Percentiles rank a stretch among this genome's conserved stretches.
These are phyloP conservation scores for Cladophialophora bantiana DNA, from an alignment of 2,329 filamentous ascomycete genomes.

Conservation along the genomic window DNA sequence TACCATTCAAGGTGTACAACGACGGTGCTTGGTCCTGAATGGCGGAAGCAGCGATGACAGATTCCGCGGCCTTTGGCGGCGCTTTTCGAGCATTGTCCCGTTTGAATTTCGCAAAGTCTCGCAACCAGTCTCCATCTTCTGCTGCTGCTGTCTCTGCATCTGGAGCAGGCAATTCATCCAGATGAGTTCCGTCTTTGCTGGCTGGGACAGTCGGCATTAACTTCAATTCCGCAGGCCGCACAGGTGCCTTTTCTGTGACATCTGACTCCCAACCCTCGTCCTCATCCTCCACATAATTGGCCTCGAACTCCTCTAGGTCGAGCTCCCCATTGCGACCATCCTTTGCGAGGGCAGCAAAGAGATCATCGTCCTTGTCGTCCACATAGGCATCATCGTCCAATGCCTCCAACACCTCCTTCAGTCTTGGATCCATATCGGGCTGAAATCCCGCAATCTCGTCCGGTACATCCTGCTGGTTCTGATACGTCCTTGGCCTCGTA, in stretches of 20 bases:
- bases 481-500: slow-evolving; percentile 74
- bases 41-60: slow-evolving; percentile 50
- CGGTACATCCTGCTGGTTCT: slow-evolving; percentile 90
- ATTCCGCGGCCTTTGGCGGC: slow-evolving; percentile 46
- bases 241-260: slow-evolving; percentile 76
- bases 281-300: slow-evolving; percentile 63
- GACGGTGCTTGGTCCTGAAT: slow-evolving; percentile 51
- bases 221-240: slow-evolving; percentile 41
- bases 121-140: slow-evolving; percentile 83
- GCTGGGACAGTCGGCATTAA: slow-evolving; percentile 18
- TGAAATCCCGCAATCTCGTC: slow-evolving; percentile 93
- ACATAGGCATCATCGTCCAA: slow-evolving; percentile 96
- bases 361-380: slow-evolving; percentile 74
- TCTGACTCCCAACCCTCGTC: slow-evolving; percentile 96
- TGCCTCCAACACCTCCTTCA: slow-evolving; percentile 90
- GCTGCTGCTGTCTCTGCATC: slow-evolving; percentile 48
- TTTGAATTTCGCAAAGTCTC: slow-evolving; percentile 94
- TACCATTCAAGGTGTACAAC: slow-evolving; percentile 68
- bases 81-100: slow-evolving; percentile 66
- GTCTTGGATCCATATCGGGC: slow-evolving; percentile 93
- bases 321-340: slow-evolving; percentile 71
- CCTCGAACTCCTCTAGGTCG: slow-evolving; percentile 80
- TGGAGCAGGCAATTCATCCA: slow-evolving; percentile 9
- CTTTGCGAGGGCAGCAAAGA: slow-evolving; percentile 77
- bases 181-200: background rate